Base-by-base conservation (phyloP, 2,329 filamentous ascomycete species). In the Pyrenochaeta sp. region DNA sequence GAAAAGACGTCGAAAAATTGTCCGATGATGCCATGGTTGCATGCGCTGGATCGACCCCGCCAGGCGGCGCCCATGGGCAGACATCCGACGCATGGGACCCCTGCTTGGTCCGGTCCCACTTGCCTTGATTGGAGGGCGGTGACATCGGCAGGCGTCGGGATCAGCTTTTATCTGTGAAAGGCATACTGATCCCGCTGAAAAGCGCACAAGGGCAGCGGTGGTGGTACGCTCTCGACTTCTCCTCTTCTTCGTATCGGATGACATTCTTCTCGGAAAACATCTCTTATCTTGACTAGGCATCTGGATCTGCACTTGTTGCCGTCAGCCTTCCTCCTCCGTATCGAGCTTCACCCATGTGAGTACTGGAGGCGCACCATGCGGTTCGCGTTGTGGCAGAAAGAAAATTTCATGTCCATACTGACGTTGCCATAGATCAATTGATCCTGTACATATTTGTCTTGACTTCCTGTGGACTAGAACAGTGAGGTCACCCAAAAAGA, bases 41-140 rank as follows among this genome's bases (percentile, higher is more conserved):
- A 45, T 51, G 22, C 55, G 46, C 57, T 62, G 65, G 59, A 32
- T 15, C 39, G 39, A 59, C 64, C 65, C 62, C 62, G 55, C 62
- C 44, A 30, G 34, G 25, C 39, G 32, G 37, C 40, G 46, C 44
- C 42, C 42, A 39, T 34, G 47, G 50, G 56, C 50, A 47, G 27
- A 7, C 39, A 10, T 56, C 52, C 56, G 64, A 54, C 36, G 50
- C 52, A 39, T 22, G 43, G 28, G 8, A 42, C 46, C 56, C 65
- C 59, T 64, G 60, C 54, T 52, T 37, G 28, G 9, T 37, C 27
- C 49, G 51, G 61, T 61, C 58, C 61, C 54, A 52, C 58, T 42
- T 66, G 57, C 50, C 59, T 50, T 24, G 43, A 55, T 54, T 1
- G 13, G 15, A 4, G 27, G 62, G 64, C 66, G 68, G 66, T 67